Evolutionary conservation across 805 yeast species (phyloP).

Genomic region (Cyberlindnera bimundalis): DNA sequence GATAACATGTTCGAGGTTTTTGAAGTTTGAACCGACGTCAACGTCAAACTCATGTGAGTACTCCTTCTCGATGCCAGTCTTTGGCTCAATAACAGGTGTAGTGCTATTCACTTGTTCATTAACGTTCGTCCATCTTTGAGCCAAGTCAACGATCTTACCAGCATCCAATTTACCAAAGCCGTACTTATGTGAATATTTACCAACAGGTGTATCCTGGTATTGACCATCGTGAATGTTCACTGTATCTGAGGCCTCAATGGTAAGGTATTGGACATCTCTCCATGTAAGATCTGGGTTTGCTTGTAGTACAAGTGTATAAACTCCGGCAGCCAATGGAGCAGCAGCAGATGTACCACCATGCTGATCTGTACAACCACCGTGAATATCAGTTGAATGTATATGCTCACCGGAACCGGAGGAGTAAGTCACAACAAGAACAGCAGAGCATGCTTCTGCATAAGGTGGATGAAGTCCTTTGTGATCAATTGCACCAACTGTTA

Average conservation of each 20-base stretch:
- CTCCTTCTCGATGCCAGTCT: slow-evolving; percentile 11
- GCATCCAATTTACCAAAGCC: slow-evolving; percentile 95
- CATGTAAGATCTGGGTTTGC: slow-evolving; percentile 88
- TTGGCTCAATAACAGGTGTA: slow-evolving; percentile 10
- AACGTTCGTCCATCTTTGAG: slow-evolving; percentile 76
- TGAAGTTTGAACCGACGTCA: slow-evolving; percentile 56
- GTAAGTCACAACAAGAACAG: slow-evolving; percentile 90
- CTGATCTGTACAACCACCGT: slow-evolving; percentile 58
- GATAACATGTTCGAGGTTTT: slow-evolving; percentile 80
- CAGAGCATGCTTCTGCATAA: slow-evolving; percentile 91
- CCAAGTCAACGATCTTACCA: slow-evolving; percentile 63
- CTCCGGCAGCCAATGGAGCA: slow-evolving; percentile 97
- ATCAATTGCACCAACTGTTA: slow-evolving; percentile 93
- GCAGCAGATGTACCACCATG: slow-evolving; percentile 99
- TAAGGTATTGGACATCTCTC: slow-evolving; percentile 91
- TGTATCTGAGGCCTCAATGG: slow-evolving; percentile 66
- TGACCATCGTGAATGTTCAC: slow-evolving; percentile 63
- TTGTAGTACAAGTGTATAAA: slow-evolving; percentile 75
- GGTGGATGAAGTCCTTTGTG: slow-evolving; percentile 81
- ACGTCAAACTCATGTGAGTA: slow-evolving; percentile 43
- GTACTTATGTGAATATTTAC: slow-evolving; percentile 75
- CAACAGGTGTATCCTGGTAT: slow-evolving; percentile 69
- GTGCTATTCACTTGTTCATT: slow-evolving; percentile 82
- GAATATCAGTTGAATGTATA: slow-evolving; percentile 83
- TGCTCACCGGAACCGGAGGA: slow-evolving; percentile 88